Conservation (phyloP, 306 rosid species). For the Pterocarpus santalinus region DNA sequence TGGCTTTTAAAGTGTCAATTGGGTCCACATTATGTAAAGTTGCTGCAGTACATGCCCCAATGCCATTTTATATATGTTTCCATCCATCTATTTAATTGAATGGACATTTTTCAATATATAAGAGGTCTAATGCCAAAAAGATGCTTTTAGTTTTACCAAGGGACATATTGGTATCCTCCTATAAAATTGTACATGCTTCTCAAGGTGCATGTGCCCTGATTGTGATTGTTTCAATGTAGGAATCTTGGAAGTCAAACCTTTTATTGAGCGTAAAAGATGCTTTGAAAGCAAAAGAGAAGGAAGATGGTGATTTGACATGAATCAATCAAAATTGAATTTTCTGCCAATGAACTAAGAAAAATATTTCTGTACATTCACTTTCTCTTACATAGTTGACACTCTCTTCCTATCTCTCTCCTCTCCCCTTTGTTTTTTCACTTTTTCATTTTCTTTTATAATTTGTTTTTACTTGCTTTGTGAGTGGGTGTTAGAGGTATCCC, state of each 20-base stretch:
- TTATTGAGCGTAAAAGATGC: slow-evolving; percentile 54
- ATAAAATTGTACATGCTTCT: slow-evolving; percentile 28
- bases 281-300: slow-evolving; percentile 60
- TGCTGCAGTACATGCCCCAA: not conserved
- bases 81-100: slow-evolving; percentile 2
- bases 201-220: slow-evolving; percentile 25
- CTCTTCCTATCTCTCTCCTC: no score
- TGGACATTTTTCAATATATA: slow-evolving; percentile 26
- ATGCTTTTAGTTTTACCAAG: slow-evolving; percentile 31
- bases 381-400: no score
- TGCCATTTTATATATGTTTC: slow-evolving; percentile 5
- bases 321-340: slow-evolving; percentile 33
- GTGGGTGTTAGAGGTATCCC: no score
- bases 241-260: slow-evolving; percentile 62
- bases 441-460: no score
- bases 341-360: no score
- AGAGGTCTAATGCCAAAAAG: slow-evolving; percentile 1
- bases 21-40: not conserved
- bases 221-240: slow-evolving; percentile 45
- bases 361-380: no score
- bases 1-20: slow-evolving; percentile 36
- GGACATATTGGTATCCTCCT: slow-evolving; percentile 13
- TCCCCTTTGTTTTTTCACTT: no score
- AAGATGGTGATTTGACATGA: slow-evolving; percentile 68
- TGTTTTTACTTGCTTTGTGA: no score